Evolutionary conservation across 352 stramenopile genomes (phyloP).

Genomic region (Globisporangium paddicum): DNA sequence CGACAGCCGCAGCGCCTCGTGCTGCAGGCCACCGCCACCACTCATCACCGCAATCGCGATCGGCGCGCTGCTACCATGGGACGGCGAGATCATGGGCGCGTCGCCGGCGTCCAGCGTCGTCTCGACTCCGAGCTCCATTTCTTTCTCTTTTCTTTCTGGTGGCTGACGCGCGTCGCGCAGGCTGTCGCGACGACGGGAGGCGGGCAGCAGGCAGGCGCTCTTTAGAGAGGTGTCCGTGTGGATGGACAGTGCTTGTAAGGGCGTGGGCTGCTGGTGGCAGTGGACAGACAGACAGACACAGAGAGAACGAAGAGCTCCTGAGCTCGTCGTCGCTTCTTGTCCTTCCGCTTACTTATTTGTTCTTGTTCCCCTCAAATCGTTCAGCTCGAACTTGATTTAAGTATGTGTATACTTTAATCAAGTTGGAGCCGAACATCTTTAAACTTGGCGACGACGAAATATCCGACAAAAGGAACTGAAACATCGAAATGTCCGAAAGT

Average conservation of each 20-base stretch:
- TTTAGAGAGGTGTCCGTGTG: too few relatives aligned
- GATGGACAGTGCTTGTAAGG: too few relatives aligned
- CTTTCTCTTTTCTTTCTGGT: background rate
- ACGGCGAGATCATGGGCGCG: constrained; percentile 57
- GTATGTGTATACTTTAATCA: too few relatives aligned
- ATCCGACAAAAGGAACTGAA: too few relatives aligned
- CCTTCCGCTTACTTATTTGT: background rate
- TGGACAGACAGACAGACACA: background rate
- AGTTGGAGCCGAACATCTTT: too few relatives aligned
- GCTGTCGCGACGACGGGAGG: background rate
- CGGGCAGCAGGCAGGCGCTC: background rate
- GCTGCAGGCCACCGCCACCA: background rate
- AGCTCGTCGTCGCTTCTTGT: background rate
- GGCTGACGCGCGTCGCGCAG: background rate
- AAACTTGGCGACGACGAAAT: too few relatives aligned
- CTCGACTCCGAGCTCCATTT: constrained; percentile 15
- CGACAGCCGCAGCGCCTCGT: constrained; percentile 61
- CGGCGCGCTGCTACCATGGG: constrained; percentile 17
- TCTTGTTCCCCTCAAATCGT: background rate
- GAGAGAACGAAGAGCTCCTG: background rate
- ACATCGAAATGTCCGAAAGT: too few relatives aligned
- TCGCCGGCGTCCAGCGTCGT: constrained; percentile 21
- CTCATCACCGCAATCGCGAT: background rate
- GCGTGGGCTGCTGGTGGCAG: background rate
- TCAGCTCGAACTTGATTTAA: too few relatives aligned